Percentiles rank a stretch among this genome's conserved stretches.
phyloP scores from a whole-genome alignment of 306 rosid genomes.

The Albizia julibrissin region DNA sequence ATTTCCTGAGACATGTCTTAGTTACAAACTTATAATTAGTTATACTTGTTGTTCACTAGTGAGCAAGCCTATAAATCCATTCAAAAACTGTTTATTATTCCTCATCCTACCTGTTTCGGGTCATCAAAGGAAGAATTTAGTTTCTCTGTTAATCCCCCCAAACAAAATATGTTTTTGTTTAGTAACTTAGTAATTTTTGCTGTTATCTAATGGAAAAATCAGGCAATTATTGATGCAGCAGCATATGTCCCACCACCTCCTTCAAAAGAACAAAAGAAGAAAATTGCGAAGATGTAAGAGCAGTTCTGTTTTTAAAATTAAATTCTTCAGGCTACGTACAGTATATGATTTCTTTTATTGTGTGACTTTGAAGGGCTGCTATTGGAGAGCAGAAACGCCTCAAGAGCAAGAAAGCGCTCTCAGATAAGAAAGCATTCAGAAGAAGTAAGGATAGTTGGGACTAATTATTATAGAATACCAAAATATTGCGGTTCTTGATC shows the following conservation, averaged over 20 bases:
- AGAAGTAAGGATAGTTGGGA: slow-evolving; percentile 88
- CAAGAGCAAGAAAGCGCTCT: slow-evolving; percentile 83
- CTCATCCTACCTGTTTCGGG: slow-evolving; percentile 10
- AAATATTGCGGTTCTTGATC: slow-evolving; percentile 18
- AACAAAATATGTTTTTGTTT: background rate
- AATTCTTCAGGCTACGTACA: background rate
- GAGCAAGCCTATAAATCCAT: background rate
- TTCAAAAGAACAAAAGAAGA: slow-evolving; percentile 95
- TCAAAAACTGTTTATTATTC: background rate
- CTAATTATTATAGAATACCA: slow-evolving; percentile 24
- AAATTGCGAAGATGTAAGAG: slow-evolving; percentile 82
- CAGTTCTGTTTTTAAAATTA: slow-evolving; percentile 16
- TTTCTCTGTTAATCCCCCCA: background rate
- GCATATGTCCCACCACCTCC: slow-evolving; percentile 97
- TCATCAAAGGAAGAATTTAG: background rate
- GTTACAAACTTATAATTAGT: background rate
- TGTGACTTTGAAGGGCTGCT: slow-evolving; percentile 68
- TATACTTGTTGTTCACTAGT: background rate
- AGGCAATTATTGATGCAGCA: slow-evolving; percentile 96
- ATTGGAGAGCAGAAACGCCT: slow-evolving; percentile 92
- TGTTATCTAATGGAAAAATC: slow-evolving; percentile 28
- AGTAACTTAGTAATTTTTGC: slow-evolving; percentile 4
- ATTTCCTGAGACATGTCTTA: background rate
- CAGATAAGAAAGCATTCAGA: slow-evolving; percentile 81
- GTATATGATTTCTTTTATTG: slow-evolving; percentile 4